phyloP scores from a whole-genome alignment of 495 filamentous ascomycete genomes.

The Penicillium alfredii region DNA sequence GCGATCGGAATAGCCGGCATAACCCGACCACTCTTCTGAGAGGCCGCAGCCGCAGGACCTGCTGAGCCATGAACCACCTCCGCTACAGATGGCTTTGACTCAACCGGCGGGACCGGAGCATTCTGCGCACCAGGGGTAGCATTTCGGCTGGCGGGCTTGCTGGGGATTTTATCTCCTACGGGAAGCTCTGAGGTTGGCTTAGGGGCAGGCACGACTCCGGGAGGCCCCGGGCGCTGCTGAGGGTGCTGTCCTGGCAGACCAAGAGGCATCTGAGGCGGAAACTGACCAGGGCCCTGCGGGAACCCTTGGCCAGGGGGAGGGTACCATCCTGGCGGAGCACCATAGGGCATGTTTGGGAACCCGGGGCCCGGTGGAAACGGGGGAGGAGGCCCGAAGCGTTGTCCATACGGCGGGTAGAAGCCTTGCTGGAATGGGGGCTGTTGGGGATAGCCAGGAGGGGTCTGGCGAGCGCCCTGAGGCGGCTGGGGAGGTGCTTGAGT shows the following conservation, averaged over 20 bases:
- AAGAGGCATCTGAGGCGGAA: slow-evolving; percentile 45
- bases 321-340: slow-evolving; percentile 70
- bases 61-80: slow-evolving; percentile 48
- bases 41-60: slow-evolving; percentile 36
- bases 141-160: slow-evolving; percentile 31
- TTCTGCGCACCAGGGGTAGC: slow-evolving; percentile 36
- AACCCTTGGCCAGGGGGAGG: slow-evolving; percentile 76
- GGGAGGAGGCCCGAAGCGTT: slow-evolving; percentile 53
- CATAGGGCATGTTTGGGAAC: slow-evolving; percentile 57
- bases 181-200: slow-evolving; percentile 42
- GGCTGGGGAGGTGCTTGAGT: slow-evolving; percentile 36
- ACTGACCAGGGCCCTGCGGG: slow-evolving; percentile 56
- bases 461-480: slow-evolving; percentile 37
- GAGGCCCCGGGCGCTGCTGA: slow-evolving; percentile 37
- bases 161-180: slow-evolving; percentile 30
- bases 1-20: slow-evolving; percentile 60
- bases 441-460: slow-evolving; percentile 45
- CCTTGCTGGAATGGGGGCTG: slow-evolving; percentile 45
- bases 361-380: slow-evolving; percentile 58
- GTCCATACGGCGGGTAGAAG: slow-evolving; percentile 47
- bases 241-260: slow-evolving; percentile 46
- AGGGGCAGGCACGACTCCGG: slow-evolving; percentile 24
- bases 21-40: slow-evolving; percentile 61
- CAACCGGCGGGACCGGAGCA: slow-evolving; percentile 52
- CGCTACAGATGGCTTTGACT: slow-evolving; percentile 58